Evolutionary conservation across 1,139 yeast genomes (phyloP), one percentile per base, ranked within the genome.

Genomic region (Blastobotrys buckinghamii): DNA sequence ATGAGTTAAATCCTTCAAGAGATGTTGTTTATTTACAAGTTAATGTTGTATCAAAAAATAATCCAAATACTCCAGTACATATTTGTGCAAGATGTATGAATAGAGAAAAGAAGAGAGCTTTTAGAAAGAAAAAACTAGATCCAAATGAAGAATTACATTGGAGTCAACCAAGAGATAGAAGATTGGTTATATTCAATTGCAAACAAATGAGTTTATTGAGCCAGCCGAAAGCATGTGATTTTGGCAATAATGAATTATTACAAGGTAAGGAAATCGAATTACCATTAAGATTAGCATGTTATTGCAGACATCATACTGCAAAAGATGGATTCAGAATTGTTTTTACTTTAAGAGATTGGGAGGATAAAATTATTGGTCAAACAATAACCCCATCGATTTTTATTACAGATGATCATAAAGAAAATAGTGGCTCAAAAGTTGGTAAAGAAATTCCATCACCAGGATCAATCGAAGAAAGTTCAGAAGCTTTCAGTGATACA

Each of bases 241-340:
- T 55, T 33, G 55, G 56, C 19, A 47, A 51, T 24, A 59, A 55
- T 15, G 53, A 49, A 44, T 44, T 52, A 2, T 56, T 55, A 15
- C 61, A 60, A 47, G 67, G 66, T 4, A 70, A 81, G 56, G 72
- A 76, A 12, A 68, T 90, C 48, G 95, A 86, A 50, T 70, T 92
- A 29, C 82, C 90, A 32, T 83, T 95, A 13, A 78, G 98, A 68
- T 81, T 92, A 40, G 92, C 92, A 9, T 92, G 98, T 66, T 92
- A 92, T 66, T 90, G 97, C 68, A 81, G 97, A 58, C 98, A 92
- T 66, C 97, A 92, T 67, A 80, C 81, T 57, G 96, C 90, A 54
- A 72, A 81, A 27, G 78, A 77, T 47, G 97, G 97, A 1, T 92
- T 89, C 70, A 76, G 76, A 58, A 71, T 90, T 36, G 71, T 89